Base-by-base conservation (phyloP, 1,284 basidiomycete species). In the Fomitopsis pinicola region DNA sequence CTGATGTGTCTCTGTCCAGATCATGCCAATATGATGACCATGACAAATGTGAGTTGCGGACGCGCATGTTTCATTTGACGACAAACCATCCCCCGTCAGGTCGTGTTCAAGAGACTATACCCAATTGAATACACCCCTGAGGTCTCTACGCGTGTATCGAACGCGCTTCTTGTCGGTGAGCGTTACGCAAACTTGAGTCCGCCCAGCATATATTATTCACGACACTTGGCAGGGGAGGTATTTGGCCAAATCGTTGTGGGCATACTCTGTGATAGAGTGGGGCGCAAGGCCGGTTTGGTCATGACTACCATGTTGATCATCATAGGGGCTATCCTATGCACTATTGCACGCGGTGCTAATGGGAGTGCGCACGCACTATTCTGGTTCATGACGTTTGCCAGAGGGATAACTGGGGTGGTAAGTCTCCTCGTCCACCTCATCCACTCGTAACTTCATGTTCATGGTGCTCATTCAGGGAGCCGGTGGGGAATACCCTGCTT, bases 401-500 rank as follows among this genome's bases (percentile, higher is more conserved):
- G 88, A 66, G 90, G 89, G 33, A 80, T 88, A 38, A 87, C 86
- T 36, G 63, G 22, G 22, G 22, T 22, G 22, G 22, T 22, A 22
- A 22, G 22, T 22, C 22, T 22, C 22, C 22, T 22, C 22, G 22
- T 22, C 22, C 22, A 22, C 22, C 22, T 22, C 22, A 2, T 22
- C 22, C 22, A 22, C 22, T 22, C 22, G 22, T 22, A 22, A 22
- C 22, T 22, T 22, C 22, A 22, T 22, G 22, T 22, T 22, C 22
- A 22, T 22, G 22, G 22, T 22, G 22, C 22, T 38, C 45, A 33
- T 14, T 22, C 45, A 86, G 83, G 86, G 88, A 61, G 87, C 87
- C 8, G 88, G 89, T 30, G 89, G 90, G n/a, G 89, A 92, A 75
- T 93, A 92, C 71, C 89, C 90, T 0, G 87, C 88, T 3, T 88